These are phyloP conservation scores for Emergomyces orientalis DNA, from an alignment of 2,329 filamentous ascomycete species.

Conservation along the genomic window DNA sequence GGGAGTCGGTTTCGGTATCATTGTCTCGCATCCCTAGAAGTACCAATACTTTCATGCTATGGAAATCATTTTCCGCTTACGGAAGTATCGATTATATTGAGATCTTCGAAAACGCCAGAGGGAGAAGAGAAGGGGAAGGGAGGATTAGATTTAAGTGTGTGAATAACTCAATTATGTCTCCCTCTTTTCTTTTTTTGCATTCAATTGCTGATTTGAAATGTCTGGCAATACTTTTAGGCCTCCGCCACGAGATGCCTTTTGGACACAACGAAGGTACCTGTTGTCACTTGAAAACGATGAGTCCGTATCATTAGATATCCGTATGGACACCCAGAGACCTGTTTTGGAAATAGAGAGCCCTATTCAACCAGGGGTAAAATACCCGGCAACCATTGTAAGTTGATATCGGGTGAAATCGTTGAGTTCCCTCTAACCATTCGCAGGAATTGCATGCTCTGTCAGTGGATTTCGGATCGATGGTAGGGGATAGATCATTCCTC, in stretches of 20 bases:
- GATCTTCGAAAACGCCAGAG: constrained; percentile 39
- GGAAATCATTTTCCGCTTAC: constrained; percentile 43
- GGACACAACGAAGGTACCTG: constrained; percentile 29
- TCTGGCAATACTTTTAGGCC: constrained; percentile 30
- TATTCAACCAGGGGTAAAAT: constrained; percentile 23
- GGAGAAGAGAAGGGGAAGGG: constrained; percentile 35
- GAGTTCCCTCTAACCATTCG: not conserved
- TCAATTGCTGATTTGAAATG: not conserved
- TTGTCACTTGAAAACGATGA: constrained; percentile 23
- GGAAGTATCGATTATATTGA: constrained; percentile 51
- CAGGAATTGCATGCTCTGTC: constrained; percentile 38
- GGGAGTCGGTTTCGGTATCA: constrained; percentile 32
- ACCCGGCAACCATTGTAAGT: constrained; percentile 32
- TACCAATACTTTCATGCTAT: constrained; percentile 37
- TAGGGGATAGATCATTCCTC: constrained; percentile 48
- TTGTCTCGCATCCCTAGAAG: constrained; percentile 29
- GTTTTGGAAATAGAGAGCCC: constrained; percentile 27
- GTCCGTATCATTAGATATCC: constrained; percentile 17
- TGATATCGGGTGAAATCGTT: not conserved
- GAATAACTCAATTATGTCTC: no score
- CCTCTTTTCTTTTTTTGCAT: not conserved
- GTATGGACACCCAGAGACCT: constrained; percentile 19
- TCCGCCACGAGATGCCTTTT: constrained; percentile 46
- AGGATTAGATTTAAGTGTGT: constrained; percentile 46
- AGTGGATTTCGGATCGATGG: constrained; percentile 55